Base-by-base conservation (phyloP, 208 protist species). In the Vickermania ingenoplastis region DNA sequence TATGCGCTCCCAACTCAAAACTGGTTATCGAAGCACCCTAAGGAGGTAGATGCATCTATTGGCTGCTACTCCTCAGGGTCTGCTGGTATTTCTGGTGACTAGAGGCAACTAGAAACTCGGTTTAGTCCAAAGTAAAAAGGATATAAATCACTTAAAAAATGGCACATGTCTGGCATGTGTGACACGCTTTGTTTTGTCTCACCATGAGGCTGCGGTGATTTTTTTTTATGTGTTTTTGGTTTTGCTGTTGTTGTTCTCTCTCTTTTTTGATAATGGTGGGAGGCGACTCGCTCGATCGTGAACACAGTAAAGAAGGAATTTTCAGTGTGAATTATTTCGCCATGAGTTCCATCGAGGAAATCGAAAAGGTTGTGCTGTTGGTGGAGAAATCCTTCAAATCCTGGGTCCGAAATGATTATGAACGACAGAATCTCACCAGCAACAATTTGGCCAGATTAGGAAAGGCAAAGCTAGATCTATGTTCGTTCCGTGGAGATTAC, bases 381-480 rank as follows among this genome's bases (percentile, higher is more conserved):
- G 77, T 81, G 21, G 59, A 77, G 49, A 69, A 71, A 29, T 81
- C 79, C 0, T 61, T 93, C n/a, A 52, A 57, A 4, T 60, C 63
- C 36, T 67, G 58, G 7, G 73, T 82, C 7, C 77, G 86, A 22
- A 90, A 80, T 26, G 51, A 63, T 5, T 93, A 93, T 59, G 80
- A 93, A 54, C 77, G 65, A 3, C 59, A 83, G 21, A 72, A 75
- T 45, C 65, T 69, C 1, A 70, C 71, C 52, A 65, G 28, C 17
- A 26, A 56, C 22, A 86, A 78, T 59, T 57, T 70, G 27, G 73
- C 83, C 57, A 61, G 73, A n/a, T 69, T 93, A 13, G 59, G 56
- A 0, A 27, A 67, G 11, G 79, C 62, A 0, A 57, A 60, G 0
- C 22, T 52, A 26, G 41, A 49, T 7, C 69, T 93, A 11, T 36